Percentiles rank a stretch among this genome's conserved stretches.
These are phyloP conservation scores for Pelargonium australe DNA, from an alignment of 441 rosid species.

Conservation along the genomic window DNA sequence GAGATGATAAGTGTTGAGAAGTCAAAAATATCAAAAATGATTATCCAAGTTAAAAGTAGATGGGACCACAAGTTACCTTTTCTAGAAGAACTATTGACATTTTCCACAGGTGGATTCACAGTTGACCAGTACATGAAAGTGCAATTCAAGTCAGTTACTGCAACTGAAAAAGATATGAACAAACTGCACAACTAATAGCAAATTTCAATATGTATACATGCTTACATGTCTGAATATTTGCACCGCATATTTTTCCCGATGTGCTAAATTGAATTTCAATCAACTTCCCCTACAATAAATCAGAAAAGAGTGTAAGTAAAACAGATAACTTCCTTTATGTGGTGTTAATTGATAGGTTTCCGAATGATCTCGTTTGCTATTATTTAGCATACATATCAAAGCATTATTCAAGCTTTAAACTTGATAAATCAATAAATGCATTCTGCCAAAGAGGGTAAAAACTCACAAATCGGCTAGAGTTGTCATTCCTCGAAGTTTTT, in stretches of 20 bases:
- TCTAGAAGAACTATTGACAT: constrained; percentile 66
- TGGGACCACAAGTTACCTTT: constrained; percentile 52
- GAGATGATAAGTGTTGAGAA: constrained; percentile 29
- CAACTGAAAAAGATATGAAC: constrained; percentile 12
- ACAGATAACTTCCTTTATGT: neutral
- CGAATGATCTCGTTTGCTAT: neutral
- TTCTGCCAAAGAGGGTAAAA: constrained; percentile 8
- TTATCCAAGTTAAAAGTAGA: constrained; percentile 21
- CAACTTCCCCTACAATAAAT: constrained; percentile 67
- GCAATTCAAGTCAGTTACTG: constrained; percentile 29
- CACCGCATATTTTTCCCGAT: constrained; percentile 77
- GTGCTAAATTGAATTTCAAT: constrained; percentile 78
- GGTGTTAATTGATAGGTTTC: neutral
- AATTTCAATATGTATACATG: constrained; percentile 13
- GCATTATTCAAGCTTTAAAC: constrained; percentile 5
- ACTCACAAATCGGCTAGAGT: constrained; percentile 96
- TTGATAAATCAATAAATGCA: neutral
- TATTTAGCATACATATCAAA: neutral
- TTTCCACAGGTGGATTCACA: constrained; percentile 17
- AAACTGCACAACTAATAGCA: constrained; percentile 15
- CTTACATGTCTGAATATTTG: constrained; percentile 89
- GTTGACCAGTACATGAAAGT: constrained; percentile 22
- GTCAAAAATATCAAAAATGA: constrained; percentile 11
- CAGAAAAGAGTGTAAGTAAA: constrained; percentile 9
- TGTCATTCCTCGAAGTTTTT: constrained; percentile 80